Evolutionary conservation across 1,284 basidiomycete genomes (phyloP).

Genomic region (Naganishia sp.): DNA sequence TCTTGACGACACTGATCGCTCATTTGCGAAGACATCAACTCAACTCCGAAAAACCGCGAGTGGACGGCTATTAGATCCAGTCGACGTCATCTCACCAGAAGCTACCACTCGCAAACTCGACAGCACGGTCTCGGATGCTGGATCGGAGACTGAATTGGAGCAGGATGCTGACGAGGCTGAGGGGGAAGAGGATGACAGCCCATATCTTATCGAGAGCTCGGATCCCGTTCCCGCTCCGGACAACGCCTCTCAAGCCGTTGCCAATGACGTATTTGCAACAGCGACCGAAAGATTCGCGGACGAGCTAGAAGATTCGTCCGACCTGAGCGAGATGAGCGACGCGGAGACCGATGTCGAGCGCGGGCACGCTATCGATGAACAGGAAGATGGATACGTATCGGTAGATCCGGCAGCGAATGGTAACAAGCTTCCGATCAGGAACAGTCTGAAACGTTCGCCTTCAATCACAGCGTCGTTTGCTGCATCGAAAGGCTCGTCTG

Average conservation of each 20-base stretch:
- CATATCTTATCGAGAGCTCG: slow-evolving; percentile 11
- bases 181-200: slow-evolving; percentile 25
- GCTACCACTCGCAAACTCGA: not conserved
- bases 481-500: slow-evolving; percentile 5
- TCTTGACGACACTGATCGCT: slow-evolving; percentile 5
- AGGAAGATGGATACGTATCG: slow-evolving; percentile 1
- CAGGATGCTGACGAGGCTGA: slow-evolving; percentile 9
- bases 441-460: not conserved
- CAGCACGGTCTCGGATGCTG: not conserved
- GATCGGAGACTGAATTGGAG: slow-evolving; percentile 18
- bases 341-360: not conserved
- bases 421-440: not conserved
- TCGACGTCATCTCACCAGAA: slow-evolving; percentile 4
- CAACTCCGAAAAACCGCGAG: slow-evolving; percentile 6
- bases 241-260: not conserved
- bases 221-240: not conserved
- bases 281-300: not conserved
- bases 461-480: slow-evolving; percentile 17
- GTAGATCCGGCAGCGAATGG: too few species aligned
- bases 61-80: slow-evolving; percentile 14
- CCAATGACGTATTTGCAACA: not conserved
- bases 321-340: slow-evolving; percentile 6
- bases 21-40: not conserved
- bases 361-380: not conserved
- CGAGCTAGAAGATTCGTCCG: not conserved